Evolutionary conservation across 208 protist genomes (phyloP).

Genomic region (Trypanosoma boissoni): DNA sequence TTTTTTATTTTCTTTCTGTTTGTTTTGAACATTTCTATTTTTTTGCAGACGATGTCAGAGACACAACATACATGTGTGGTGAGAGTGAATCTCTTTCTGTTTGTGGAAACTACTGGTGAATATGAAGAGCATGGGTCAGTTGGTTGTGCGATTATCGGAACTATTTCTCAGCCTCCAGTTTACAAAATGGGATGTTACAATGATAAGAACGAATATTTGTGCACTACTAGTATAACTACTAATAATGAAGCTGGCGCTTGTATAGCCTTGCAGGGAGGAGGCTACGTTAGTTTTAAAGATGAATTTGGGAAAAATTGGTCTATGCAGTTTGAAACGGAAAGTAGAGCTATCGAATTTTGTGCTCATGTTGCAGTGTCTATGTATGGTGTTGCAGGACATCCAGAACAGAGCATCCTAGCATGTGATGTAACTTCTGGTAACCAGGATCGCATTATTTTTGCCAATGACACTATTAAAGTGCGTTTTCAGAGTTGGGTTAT

Average conservation of each 20-base stretch:
- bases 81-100: constrained; percentile 47
- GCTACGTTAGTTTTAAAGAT: constrained; percentile 72
- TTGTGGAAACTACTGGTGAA: constrained; percentile 30
- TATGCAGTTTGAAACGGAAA: constrained; percentile 50
- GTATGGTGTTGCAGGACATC: constrained; percentile 57
- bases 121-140: constrained; percentile 59
- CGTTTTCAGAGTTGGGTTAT: constrained; percentile 64
- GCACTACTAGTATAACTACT: constrained; percentile 50
- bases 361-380: constrained; percentile 65
- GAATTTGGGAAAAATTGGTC: constrained; percentile 61
- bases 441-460: constrained; percentile 48
- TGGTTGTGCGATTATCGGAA: constrained; percentile 59
- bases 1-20: constrained; percentile 19
- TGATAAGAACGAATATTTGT: constrained; percentile 63
- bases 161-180: constrained; percentile 25
- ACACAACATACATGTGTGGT: constrained; percentile 50
- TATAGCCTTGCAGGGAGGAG: constrained; percentile 45
- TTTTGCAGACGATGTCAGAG: constrained; percentile 12
- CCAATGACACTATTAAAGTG: constrained; percentile 49
- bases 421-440: constrained; percentile 49
- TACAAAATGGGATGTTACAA: constrained; percentile 83
- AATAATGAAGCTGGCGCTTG: constrained; percentile 68
- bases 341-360: constrained; percentile 45
- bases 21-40: constrained; percentile 20
- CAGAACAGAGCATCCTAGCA: constrained; percentile 46